These are phyloP conservation scores for Xylaria palmicola DNA, from an alignment of 495 filamentous ascomycete species.

Conservation along the genomic window DNA sequence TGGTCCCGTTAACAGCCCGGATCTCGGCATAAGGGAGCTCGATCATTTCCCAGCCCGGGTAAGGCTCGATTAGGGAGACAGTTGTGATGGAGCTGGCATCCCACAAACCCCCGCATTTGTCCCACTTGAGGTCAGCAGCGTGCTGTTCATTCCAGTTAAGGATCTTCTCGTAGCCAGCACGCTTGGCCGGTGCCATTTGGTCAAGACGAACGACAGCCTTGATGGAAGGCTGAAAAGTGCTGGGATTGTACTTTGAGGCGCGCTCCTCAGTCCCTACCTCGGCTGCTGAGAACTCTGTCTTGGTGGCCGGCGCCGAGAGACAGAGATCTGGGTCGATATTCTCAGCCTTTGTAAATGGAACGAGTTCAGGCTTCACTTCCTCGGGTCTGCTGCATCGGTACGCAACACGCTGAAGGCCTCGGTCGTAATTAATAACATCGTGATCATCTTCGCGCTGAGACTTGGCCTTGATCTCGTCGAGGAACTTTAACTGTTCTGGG, in stretches of 20 bases:
- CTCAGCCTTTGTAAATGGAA: neutral
- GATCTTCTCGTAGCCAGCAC: constrained; percentile 15
- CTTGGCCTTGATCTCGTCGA: neutral
- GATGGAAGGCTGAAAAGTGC: constrained; percentile 8
- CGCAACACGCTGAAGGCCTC: constrained; percentile 5
- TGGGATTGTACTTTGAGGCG: constrained; percentile 4
- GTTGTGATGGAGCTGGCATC: constrained; percentile 5
- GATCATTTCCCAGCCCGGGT: neutral
- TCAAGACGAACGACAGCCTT: constrained; percentile 15
- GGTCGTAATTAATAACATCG: neutral
- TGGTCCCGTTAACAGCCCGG: constrained; percentile 10
- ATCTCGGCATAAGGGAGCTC: constrained; percentile 16
- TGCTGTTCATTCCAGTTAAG: constrained; percentile 11
- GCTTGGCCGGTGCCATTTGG: constrained; percentile 5
- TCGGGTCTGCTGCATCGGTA: constrained; percentile 7
- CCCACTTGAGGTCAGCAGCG: neutral
- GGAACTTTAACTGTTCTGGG: constrained; percentile 5
- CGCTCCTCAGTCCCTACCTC: constrained; percentile 7
- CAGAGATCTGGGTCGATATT: constrained; percentile 9
- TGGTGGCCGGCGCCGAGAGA: constrained; percentile 17
- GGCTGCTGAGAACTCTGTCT: constrained; percentile 9
- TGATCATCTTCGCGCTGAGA: neutral
- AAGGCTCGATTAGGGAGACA: constrained; percentile 7
- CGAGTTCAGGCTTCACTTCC: constrained; percentile 11
- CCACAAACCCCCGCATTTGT: neutral